Conservation (phyloP, 495 filamentous ascomycete species). For the Xylaria telfairii region DNA sequence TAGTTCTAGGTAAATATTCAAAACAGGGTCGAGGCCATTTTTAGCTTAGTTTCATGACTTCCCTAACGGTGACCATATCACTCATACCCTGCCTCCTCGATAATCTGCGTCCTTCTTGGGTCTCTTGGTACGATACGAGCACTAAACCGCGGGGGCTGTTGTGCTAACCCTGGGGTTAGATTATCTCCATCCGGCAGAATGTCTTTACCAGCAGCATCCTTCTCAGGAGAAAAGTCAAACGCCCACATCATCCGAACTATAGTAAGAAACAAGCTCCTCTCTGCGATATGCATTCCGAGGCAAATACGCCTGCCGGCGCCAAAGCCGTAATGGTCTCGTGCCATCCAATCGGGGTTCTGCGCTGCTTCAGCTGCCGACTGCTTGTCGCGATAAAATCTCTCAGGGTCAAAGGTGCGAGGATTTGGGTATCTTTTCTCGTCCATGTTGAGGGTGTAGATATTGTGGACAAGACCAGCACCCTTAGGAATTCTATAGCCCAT, state of each 20-base stretch:
- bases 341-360: neutral
- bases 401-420: conserved; percentile 30
- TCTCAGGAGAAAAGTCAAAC: conserved; percentile 44
- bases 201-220: neutral
- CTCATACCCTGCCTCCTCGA: neutral
- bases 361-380: neutral
- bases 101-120: neutral
- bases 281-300: conserved; percentile 63
- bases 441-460: conserved; percentile 54
- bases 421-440: conserved; percentile 46
- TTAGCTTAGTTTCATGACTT: no score
- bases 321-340: conserved; percentile 53
- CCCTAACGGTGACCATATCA: no score
- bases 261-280: conserved; percentile 59
- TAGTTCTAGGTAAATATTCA: no score
- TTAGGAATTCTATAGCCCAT: conserved; percentile 60
- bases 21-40: no score
- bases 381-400: neutral
- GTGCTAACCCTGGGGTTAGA: neutral
- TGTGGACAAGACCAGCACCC: conserved; percentile 51
- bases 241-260: conserved; percentile 60
- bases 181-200: neutral
- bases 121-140: neutral
- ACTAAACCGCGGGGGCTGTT: neutral
- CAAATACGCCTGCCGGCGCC: conserved; percentile 67